Percentiles rank a stretch among this genome's conserved stretches.
phyloP scores from a whole-genome alignment of 2,329 filamentous ascomycete genomes.

The Cladosporium sp. region DNA sequence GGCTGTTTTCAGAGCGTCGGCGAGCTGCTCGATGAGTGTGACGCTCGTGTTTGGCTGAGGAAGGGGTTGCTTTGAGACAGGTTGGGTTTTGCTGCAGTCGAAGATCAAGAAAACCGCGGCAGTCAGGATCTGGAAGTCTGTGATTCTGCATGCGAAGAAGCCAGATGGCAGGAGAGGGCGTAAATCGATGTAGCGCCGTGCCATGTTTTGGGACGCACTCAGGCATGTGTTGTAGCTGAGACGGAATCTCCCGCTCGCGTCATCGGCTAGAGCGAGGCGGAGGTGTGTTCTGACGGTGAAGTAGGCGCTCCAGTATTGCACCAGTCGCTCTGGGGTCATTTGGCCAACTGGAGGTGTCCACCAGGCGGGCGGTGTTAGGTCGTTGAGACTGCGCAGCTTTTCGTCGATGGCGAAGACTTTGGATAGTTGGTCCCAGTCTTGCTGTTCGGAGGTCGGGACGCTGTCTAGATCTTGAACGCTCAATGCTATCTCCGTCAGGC shows the following conservation, averaged over 20 bases:
- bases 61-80: background rate
- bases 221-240: slow-evolving; percentile 33
- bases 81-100: background rate
- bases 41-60: background rate
- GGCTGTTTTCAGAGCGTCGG: slow-evolving; percentile 27
- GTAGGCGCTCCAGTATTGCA: slow-evolving; percentile 35
- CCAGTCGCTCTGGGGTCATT: slow-evolving; percentile 25
- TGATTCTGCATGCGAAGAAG: slow-evolving; percentile 33
- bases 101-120: slow-evolving; percentile 30
- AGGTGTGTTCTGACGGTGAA: slow-evolving; percentile 32
- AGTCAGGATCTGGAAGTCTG: slow-evolving; percentile 35
- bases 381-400: slow-evolving; percentile 31
- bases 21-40: slow-evolving; percentile 24
- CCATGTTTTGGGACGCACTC: slow-evolving; percentile 29
- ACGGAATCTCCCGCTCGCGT: slow-evolving; percentile 29
- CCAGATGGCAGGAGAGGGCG: slow-evolving; percentile 28
- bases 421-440: slow-evolving; percentile 22
- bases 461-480: slow-evolving; percentile 23
- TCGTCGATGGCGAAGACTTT: slow-evolving; percentile 34
- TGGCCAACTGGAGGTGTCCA: slow-evolving; percentile 24
- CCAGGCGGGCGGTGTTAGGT: slow-evolving; percentile 30
- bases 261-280: slow-evolving; percentile 31
- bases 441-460: slow-evolving; percentile 9
- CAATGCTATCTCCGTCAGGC: slow-evolving; percentile 24
- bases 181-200: slow-evolving; percentile 28